phyloP scores from a whole-genome alignment of 225 moss, liverwort and hornwort genomes.

The Sphagnum tenellum region DNA sequence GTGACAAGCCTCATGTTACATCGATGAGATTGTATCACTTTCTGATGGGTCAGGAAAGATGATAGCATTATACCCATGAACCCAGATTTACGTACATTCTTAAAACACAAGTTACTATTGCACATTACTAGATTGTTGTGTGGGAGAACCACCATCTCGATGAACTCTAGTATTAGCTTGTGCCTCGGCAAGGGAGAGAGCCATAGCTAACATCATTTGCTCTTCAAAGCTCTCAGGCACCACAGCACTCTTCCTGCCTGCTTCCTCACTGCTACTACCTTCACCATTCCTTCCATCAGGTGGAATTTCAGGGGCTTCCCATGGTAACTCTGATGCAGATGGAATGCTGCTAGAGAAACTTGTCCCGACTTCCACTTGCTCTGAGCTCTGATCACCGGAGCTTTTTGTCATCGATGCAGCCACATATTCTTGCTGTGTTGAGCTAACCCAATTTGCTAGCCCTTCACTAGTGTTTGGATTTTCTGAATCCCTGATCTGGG shows the following conservation, averaged over 20 bases:
- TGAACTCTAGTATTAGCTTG: conserved; percentile 16
- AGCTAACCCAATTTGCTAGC: conserved; percentile 50
- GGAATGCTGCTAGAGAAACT: conserved; percentile 55
- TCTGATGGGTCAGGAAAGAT: no score
- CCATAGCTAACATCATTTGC: conserved; percentile 53
- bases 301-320: conserved; percentile 37
- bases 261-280: conserved; percentile 13
- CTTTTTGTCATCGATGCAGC: conserved; percentile 17
- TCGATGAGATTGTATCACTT: no score
- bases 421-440: conserved; percentile 38
- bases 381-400: conserved; percentile 48
- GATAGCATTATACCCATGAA: no score
- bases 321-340: conserved; percentile 50
- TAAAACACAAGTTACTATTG: background rate
- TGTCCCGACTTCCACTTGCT: conserved; percentile 55
- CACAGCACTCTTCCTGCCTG: conserved; percentile 13
- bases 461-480: conserved; percentile 12
- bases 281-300: conserved; percentile 18
- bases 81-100: no score
- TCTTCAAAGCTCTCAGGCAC: conserved; percentile 53
- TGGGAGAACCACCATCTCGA: conserved; percentile 5
- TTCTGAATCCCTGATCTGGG: no score
- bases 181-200: conserved; percentile 45
- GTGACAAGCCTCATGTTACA: no score
- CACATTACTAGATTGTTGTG: background rate